These are phyloP conservation scores for Globisporangium splendens DNA, from an alignment of 352 stramenopile species.

Conservation along the genomic window DNA sequence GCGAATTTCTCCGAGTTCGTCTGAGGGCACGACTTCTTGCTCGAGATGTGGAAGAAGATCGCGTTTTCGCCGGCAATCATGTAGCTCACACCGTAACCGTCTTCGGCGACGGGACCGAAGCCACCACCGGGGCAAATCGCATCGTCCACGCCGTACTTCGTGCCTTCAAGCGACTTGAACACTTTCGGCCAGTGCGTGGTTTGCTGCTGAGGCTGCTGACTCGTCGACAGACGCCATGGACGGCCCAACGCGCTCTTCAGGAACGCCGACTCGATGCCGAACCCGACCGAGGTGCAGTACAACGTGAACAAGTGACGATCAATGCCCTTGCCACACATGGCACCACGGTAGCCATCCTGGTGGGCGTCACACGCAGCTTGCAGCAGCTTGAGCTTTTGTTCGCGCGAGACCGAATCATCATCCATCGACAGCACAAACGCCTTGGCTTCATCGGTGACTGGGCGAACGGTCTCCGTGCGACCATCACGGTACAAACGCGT, in stretches of 20 bases:
- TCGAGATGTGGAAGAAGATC: conserved; percentile 90
- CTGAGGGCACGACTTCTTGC: conserved; percentile 70
- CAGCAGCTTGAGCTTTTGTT: conserved; percentile 84
- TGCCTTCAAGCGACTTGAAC: conserved; percentile 54
- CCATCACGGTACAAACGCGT: conserved; percentile 95
- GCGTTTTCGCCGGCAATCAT: conserved; percentile 88
- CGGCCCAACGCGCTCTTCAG: conserved; percentile 80
- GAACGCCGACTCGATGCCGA: conserved; percentile 86
- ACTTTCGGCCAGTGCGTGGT: conserved; percentile 78
- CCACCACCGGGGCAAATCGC: conserved; percentile 75
- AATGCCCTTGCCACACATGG: conserved; percentile 90
- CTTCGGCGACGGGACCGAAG: conserved; percentile 87
- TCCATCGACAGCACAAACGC: conserved; percentile 90
- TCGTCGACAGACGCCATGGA: conserved; percentile 87
- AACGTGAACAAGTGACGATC: conserved; percentile 96
- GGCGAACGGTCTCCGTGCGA: conserved; percentile 91
- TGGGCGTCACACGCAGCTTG: conserved; percentile 87
- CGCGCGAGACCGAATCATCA: conserved; percentile 52
- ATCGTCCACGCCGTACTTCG: conserved; percentile 55
- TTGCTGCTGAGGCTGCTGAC: conserved; percentile 89
- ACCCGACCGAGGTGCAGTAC: conserved; percentile 86
- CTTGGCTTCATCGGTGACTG: conserved; percentile 88
- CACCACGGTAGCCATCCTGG: conserved; percentile 88
- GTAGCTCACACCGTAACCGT: conserved; percentile 91
- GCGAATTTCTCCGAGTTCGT: conserved; percentile 85